Conservation (phyloP, 2,329 filamentous ascomycete species). For the Alternaria triticimaculans region DNA sequence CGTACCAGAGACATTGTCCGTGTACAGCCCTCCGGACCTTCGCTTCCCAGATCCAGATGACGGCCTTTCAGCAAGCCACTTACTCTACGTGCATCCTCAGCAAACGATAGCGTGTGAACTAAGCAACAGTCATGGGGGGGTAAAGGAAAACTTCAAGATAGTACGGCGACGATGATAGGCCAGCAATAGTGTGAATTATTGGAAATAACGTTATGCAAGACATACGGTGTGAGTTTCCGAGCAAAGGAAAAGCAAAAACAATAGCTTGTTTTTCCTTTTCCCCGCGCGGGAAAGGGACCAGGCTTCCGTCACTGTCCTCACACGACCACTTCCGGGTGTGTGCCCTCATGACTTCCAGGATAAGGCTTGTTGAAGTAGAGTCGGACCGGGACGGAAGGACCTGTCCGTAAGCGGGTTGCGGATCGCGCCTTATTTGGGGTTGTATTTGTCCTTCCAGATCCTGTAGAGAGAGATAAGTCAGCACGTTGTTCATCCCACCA, state of each 20-base stretch:
- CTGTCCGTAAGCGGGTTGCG: conserved; percentile 1
- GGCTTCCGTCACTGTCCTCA: background rate
- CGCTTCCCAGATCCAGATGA: background rate
- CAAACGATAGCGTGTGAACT: background rate
- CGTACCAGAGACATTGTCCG: background rate
- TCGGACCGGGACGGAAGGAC: conserved; percentile 3
- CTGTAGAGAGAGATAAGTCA: conserved; percentile 55
- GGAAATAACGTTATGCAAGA: conserved; percentile 2
- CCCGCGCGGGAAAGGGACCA: background rate
- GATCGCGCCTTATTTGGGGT: conserved; percentile 52
- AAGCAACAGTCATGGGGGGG: background rate
- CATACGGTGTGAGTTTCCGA: background rate
- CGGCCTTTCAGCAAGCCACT: background rate
- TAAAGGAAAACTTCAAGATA: background rate
- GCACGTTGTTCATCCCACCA: conserved; percentile 28
- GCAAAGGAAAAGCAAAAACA: background rate
- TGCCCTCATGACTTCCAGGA: conserved; percentile 10
- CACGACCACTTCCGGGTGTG: background rate
- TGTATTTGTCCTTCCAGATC: conserved; percentile 99
- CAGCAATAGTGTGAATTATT: background rate
- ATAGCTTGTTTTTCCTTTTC: background rate
- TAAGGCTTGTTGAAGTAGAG: background rate
- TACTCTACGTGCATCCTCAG: background rate
- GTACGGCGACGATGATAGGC: background rate
- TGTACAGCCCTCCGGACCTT: background rate